A percentile compares a stretch with the other conserved stretches of the same genome.
Conservation (phyloP, 345 rosid species). For the Gossypium sturtianum region DNA sequence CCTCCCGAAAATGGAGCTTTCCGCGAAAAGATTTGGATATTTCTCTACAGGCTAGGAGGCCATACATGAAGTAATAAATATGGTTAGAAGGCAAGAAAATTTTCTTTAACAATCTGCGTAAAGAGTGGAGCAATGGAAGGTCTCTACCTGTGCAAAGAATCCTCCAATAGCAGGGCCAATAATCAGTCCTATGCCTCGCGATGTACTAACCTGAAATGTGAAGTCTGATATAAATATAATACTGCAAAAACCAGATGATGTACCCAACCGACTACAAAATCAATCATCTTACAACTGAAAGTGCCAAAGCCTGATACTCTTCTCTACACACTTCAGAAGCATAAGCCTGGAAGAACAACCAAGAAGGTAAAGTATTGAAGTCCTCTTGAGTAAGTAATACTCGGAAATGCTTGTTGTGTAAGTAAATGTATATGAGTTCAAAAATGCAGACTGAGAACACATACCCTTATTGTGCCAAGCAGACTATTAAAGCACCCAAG, state of each 20-base stretch:
- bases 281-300: constrained; percentile 56
- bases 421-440: background rate
- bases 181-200: constrained; percentile 73
- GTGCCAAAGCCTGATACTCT: constrained; percentile 62
- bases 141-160: constrained; percentile 68
- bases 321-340: constrained; percentile 65
- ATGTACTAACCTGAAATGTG: constrained; percentile 54
- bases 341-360: constrained; percentile 52
- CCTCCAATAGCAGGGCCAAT: constrained; percentile 88
- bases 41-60: constrained; percentile 60
- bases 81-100: background rate
- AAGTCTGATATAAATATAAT: background rate
- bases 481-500: constrained; percentile 57
- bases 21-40: constrained; percentile 47
- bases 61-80: constrained; percentile 2
- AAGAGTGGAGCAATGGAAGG: background rate
- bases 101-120: background rate
- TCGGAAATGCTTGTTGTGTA: background rate
- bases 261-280: background rate
- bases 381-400: background rate
- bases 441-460: background rate
- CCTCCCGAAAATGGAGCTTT: constrained; percentile 62
- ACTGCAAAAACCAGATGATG: background rate
- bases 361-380: constrained; percentile 5
- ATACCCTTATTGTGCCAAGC: constrained; percentile 64